Evolutionary conservation across 2,329 filamentous ascomycete genomes (phyloP).

Genomic region (Ophiostoma ips): DNA sequence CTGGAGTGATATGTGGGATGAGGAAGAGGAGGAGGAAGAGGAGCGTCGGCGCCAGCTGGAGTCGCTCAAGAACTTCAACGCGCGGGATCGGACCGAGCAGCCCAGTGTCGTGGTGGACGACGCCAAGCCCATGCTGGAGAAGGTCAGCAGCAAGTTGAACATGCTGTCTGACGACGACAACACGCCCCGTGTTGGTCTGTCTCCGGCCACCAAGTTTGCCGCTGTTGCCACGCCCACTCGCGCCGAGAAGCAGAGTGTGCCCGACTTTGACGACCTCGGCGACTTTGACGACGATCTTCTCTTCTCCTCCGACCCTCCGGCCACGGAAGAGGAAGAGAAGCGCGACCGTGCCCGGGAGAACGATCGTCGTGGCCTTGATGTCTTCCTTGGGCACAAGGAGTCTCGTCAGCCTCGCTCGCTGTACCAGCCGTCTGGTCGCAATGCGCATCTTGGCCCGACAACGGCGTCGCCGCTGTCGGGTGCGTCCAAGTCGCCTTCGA

Average conservation of each 20-base stretch:
- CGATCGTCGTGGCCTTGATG: slow-evolving; percentile 15
- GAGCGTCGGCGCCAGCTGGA: slow-evolving; percentile 46
- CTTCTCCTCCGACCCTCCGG: slow-evolving; percentile 54
- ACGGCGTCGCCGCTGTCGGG: slow-evolving; percentile 4
- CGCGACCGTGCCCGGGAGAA: slow-evolving; percentile 18
- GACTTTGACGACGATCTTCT: slow-evolving; percentile 57
- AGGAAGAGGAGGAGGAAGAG: slow-evolving; percentile 63
- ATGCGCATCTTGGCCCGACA: slow-evolving; percentile 25
- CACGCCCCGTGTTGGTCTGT: slow-evolving; percentile 29
- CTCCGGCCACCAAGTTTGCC: slow-evolving; percentile 26
- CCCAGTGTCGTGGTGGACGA: slow-evolving; percentile 30
- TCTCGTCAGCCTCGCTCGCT: slow-evolving; percentile 10
- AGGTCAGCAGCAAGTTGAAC: slow-evolving; percentile 16
- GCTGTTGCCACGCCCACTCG: slow-evolving; percentile 26
- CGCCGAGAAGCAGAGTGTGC: slow-evolving; percentile 22
- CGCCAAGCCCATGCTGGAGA: not conserved
- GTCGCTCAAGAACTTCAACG: slow-evolving; percentile 52
- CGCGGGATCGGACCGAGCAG: slow-evolving; percentile 67
- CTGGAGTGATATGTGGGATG: slow-evolving; percentile 97
- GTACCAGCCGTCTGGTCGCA: slow-evolving; percentile 41
- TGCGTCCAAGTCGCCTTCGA: slow-evolving; percentile 34
- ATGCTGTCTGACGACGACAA: slow-evolving; percentile 25
- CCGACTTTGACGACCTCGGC: slow-evolving; percentile 40
- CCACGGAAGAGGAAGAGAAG: slow-evolving; percentile 19
- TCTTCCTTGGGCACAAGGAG: slow-evolving; percentile 16